Base-by-base conservation (phyloP, 176 grass and related monocot genomes). In the Rhynchospora tenuis region DNA sequence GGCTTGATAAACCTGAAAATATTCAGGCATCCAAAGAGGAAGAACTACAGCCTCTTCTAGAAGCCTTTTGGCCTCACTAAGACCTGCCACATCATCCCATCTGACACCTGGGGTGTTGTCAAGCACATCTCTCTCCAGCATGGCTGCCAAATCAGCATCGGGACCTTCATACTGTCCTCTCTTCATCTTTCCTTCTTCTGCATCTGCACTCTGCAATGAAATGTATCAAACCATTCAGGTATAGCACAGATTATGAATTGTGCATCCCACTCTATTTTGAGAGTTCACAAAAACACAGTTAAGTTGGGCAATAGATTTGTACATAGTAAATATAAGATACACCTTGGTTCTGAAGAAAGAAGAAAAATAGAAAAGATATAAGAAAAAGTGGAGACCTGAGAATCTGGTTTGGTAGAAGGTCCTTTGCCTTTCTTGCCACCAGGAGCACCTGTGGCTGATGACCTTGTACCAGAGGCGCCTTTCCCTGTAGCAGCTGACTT, bases 21-120 rank as follows among this genome's bases (percentile, higher is more conserved):
- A 99, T 81, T 95, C 96, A 47, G 96, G 96, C 96, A 99, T 99
- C 96, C 86, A 99, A 52, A 95, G 91, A 84, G 96, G 96, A 75
- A 99, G 96, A 67, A 99, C 96, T 83, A 99, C 96, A 20, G 96
- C 96, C 86, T 99, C 96, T 87, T 99, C 96, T 29, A 99, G 89
- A 79, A 99, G 96, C 78, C 96, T 90, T 91, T 98, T 99, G 77
- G 96, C 96, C 80, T 99, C 96, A 87, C 89, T 93, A 64, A 99
- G 88, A 64, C 96, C 96, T 17, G 96, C 96, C 82, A 99, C 93
- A 90, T 99, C 96, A 88, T 95, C 96, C 96, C 96, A 99, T 87
- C 86, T 93, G 50, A 99, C 96, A 70, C 96, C 96, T 73, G 96
- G 96, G 50, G 84, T 93, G 54, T 93, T 95, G 80, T 99, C 96